These are phyloP conservation scores for Solanum aculeatissimum DNA, from an alignment of 305 asterid species.

Conservation along the genomic window DNA sequence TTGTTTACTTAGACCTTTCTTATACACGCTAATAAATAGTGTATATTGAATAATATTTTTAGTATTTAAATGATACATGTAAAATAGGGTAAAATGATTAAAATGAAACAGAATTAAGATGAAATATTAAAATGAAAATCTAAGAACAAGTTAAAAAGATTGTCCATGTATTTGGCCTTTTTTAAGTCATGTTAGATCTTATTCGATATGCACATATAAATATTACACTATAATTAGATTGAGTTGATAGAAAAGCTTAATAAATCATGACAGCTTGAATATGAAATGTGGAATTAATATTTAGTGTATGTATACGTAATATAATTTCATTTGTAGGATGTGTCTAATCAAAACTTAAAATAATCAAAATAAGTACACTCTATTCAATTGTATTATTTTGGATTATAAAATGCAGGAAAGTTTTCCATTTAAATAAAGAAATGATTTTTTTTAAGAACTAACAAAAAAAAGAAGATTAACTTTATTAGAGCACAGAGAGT, in stretches of 20 bases:
- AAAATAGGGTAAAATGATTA: neutral
- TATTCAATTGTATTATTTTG: neutral
- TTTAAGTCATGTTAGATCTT: neutral
- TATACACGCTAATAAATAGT: neutral
- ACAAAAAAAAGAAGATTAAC: neutral
- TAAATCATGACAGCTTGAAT: neutral
- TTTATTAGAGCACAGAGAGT: neutral
- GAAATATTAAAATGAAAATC: fast-evolving
- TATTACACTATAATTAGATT: neutral
- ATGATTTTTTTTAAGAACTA: neutral
- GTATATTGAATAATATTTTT: neutral
- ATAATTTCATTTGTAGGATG: neutral
- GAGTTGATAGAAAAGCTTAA: neutral
- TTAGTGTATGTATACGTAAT: neutral
- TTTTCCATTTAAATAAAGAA: neutral
- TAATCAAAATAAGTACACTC: neutral
- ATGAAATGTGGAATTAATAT: neutral
- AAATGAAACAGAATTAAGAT: neutral
- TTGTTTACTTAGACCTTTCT: too few species aligned
- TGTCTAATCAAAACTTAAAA: neutral
- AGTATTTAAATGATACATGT: neutral
- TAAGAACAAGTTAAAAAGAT: neutral
- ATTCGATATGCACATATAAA: neutral
- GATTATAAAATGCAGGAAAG: neutral
- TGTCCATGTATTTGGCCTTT: neutral